Percentiles rank a stretch among this genome's conserved stretches.
phyloP scores from a whole-genome alignment of 2,329 filamentous ascomycete genomes.

The Sporothrix inflata region DNA sequence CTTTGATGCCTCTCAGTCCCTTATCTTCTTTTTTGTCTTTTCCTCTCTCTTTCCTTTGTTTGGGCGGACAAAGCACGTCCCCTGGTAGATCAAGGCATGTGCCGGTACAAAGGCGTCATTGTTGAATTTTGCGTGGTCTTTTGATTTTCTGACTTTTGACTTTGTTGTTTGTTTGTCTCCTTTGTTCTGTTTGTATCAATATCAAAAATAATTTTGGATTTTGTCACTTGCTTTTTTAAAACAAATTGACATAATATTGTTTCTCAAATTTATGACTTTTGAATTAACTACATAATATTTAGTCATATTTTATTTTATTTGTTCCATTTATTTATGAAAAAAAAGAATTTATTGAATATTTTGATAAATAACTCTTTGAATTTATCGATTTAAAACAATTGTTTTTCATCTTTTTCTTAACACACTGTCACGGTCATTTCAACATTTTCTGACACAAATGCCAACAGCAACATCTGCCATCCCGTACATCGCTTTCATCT shows the following conservation, averaged over 20 bases:
- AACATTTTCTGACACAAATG: not conserved
- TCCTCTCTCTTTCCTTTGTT: constrained; percentile 2
- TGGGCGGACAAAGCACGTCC: not conserved
- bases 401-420: not conserved
- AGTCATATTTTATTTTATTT: no score
- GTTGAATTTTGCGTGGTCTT: not conserved
- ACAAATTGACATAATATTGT: not conserved
- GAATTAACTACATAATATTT: no score
- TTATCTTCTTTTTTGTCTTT: not conserved
- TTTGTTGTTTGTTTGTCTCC: not conserved
- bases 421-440: not conserved
- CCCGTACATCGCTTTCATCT: not conserved
- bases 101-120: constrained; percentile 11
- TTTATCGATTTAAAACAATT: not conserved
- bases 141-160: not conserved
- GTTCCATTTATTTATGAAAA: no score
- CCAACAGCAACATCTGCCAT: not conserved
- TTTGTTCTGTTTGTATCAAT: constrained; percentile 1
- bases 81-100: not conserved
- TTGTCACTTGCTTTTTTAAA: not conserved
- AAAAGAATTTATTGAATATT: not conserved
- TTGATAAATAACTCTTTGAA: not conserved
- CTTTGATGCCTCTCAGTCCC: not conserved
- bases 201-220: not conserved
- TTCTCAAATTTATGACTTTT: not conserved